Evolutionary conservation across 2,329 filamentous ascomycete species (phyloP), one percentile per base, ranked within the genome.

Genomic region (Davidsoniella australis): DNA sequence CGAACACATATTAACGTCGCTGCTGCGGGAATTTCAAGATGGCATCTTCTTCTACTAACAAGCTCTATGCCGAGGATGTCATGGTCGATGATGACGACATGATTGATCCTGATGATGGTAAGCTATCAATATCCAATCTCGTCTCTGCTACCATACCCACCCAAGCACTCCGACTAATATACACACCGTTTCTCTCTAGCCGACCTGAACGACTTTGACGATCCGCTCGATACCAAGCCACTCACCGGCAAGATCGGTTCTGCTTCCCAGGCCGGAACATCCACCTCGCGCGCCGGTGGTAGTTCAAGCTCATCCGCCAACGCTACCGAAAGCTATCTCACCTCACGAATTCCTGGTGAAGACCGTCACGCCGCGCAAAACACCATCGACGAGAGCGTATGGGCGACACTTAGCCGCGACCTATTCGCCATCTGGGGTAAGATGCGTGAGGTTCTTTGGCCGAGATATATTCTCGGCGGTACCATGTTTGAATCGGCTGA

Each of bases 341-440:
- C 87, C 23, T 91, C 85, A 18, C 79, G 80, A 52, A 93, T 98
- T 60, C 82, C 82, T 2, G 91, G 91, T 56, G 89, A 96, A 65
- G 91, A 98, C 68, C 83, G 91, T 49, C 76, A 82, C 55, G 88
- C 91, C 14, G 77, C 87, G 6, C 79, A 82, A 56, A 94, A 93
- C 67, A 98, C 91, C 42, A 93, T 98, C 63, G 91, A 98, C 64
- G 91, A 98, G 68, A 81, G 80, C 1, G 91, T 98, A 39, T 98
- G 91, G 91, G 85, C 89, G 41, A 98, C 91, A n/a, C 71, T 98
- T 53, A 85, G 84, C 47, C 82, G 91, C 57, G 91, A 98, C 64
- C 68, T 98, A 56, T 67, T 89, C 6, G 91, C 87, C 23, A 86
- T 96, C 36, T 96, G 91, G 89, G 84, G 85, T 67, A 98, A 98